These are phyloP conservation scores for Lactarius psammicola DNA, from an alignment of 768 basidiomycete genomes.

Conservation along the genomic window DNA sequence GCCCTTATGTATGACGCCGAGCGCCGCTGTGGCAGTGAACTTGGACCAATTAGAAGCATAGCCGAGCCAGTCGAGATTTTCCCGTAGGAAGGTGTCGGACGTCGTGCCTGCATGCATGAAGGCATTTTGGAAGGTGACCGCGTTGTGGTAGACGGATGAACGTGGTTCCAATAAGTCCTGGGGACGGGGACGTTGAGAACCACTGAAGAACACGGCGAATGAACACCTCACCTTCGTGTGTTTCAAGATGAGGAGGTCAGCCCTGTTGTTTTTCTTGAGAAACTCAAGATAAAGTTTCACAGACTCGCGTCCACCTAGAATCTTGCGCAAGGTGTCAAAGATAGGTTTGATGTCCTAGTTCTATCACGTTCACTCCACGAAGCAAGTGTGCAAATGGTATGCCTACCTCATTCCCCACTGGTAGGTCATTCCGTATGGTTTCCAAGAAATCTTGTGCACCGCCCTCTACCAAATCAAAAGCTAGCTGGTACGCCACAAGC, in stretches of 20 bases:
- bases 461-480: conserved; percentile 93
- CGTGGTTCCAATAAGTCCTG: conserved; percentile 90
- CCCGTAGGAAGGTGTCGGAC: conserved; percentile 88
- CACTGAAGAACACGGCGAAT: conserved; percentile 77
- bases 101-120: conserved; percentile 99
- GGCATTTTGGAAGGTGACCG: conserved; percentile 93
- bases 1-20: conserved; percentile 97
- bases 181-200: conserved; percentile 9
- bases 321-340: conserved; percentile 75
- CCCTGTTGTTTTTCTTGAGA: conserved; percentile 90
- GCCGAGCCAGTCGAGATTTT: conserved; percentile 96
- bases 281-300: conserved; percentile 95
- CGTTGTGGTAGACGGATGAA: conserved; percentile 96
- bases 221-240: conserved; percentile 72
- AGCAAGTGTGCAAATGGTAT: not conserved
- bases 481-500: conserved; percentile 89
- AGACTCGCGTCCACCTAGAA: conserved; percentile 87
- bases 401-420: conserved; percentile 63
- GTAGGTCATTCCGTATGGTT: conserved; percentile 64
- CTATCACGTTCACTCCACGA: not conserved
- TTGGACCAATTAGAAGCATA: conserved; percentile 98
- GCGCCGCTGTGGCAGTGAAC: conserved; percentile 94
- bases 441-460: conserved; percentile 92
- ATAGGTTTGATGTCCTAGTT: conserved; percentile 56
- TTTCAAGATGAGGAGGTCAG: conserved; percentile 88